Conservation (phyloP, 228 moss, liverwort and hornwort species). For the Sphagnum fallax region DNA sequence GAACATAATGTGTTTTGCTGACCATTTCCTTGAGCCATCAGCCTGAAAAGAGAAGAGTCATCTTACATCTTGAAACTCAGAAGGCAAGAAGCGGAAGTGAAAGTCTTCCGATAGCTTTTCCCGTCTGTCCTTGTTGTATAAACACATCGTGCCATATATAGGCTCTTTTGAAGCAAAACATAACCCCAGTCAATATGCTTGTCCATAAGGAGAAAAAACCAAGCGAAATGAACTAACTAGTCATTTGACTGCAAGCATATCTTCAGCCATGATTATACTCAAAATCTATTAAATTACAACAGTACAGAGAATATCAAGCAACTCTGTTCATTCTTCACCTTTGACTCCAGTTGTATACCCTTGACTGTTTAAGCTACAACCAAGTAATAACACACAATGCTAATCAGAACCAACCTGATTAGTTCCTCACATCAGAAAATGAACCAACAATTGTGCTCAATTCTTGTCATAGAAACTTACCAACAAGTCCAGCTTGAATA, state of each 20-base stretch:
- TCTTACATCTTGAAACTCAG: conserved; percentile 93
- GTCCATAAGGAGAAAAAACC: neutral
- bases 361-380: too few relatives aligned
- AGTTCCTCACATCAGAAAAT: too few relatives aligned
- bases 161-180: conserved; percentile 41
- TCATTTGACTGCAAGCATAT: too few relatives aligned
- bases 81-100: conserved; percentile 88
- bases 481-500: conserved; percentile 96
- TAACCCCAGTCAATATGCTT: neutral
- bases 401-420: too few relatives aligned
- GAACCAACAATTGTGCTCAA: neutral
- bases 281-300: neutral
- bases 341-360: too few relatives aligned
- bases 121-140: conserved; percentile 93
- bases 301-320: neutral
- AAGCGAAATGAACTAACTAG: neutral
- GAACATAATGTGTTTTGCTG: too few relatives aligned
- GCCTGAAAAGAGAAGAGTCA: neutral
- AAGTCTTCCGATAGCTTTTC: conserved; percentile 97
- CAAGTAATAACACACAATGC: too few relatives aligned
- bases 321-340: too few relatives aligned
- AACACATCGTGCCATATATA: conserved; percentile 83
- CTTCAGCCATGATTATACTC: too few relatives aligned
- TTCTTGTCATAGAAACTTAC: conserved; percentile 30
- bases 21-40: too few relatives aligned